Base-by-base conservation (phyloP, 2,329 filamentous ascomycete species). In the Truncatella angustata region DNA sequence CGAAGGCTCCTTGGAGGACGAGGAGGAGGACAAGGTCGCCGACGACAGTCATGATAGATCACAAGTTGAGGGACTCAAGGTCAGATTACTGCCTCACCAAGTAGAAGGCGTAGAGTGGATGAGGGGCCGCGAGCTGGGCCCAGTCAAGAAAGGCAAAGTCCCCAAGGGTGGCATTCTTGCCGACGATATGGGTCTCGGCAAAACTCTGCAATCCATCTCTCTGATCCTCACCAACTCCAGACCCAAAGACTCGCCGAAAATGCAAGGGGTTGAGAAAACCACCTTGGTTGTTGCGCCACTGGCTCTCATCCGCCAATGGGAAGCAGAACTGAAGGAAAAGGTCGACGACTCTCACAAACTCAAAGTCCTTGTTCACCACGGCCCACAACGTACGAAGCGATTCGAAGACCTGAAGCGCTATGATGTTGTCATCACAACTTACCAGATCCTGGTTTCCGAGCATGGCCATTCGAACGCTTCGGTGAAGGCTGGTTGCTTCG, bases 401-500 rank as follows among this genome's bases (percentile, higher is more conserved):
- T 84, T 82, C 54, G 81, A 85, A 43, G 87, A 93, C 44, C 76
- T 99, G 36, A 87, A 88, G 56, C 80, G 84, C 57, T 97, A 94
- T 66, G 93, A 99, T 67, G 90, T 99, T 20, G 93, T 99, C 30
- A 90, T 99, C 61, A 99, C 95, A 1, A 99, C 94, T 0, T 99
- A 96, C 65, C 91, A 97, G 62, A 96, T 95, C 48, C 77, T 99
- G 1, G 91, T 95, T 5, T 97, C 94, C 0, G 94, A 99, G 65
- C 87, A 94, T 66, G 87, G 84, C 9, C 81, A 84, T 54, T 86
- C 85, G 10, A 85, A 82, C 36, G 82, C 82, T 43, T 77, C 74
- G 3, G 76, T 85, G 35, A 88, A 92, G 63, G 82, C 86, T 48
- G 93, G 92, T 10, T 93, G 92, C 63, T 97, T 97, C 65, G 91